phyloP scores from a whole-genome alignment of 257 asterid genomes.

The Plantago major region DNA sequence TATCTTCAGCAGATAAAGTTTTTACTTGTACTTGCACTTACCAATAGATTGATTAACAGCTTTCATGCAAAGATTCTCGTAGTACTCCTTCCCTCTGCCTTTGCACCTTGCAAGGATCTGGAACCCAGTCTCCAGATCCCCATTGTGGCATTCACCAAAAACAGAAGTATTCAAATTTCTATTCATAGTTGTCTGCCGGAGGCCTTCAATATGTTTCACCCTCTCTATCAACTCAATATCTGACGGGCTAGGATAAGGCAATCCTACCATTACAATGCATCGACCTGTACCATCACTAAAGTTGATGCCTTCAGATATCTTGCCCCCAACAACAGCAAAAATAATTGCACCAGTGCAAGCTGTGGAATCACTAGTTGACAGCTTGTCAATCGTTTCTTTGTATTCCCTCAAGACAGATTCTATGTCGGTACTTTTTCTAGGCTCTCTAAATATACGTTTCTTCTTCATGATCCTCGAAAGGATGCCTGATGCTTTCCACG shows the following conservation, averaged over 20 bases:
- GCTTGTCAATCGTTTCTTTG: constrained; percentile 58
- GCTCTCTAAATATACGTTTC: constrained; percentile 80
- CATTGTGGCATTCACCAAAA: constrained; percentile 33
- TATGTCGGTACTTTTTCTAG: constrained; percentile 77
- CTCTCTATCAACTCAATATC: constrained; percentile 90
- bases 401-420: constrained; percentile 69
- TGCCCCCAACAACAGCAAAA: constrained; percentile 95
- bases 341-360: constrained; percentile 78
- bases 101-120: constrained; percentile 69
- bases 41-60: constrained; percentile 96
- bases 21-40: constrained; percentile 25
- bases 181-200: constrained; percentile 28
- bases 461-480: constrained; percentile 70
- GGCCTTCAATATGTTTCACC: constrained; percentile 82
- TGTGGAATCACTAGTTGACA: constrained; percentile 23
- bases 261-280: constrained; percentile 94
- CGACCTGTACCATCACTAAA: constrained; percentile 90
- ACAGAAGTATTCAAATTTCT: constrained; percentile 21
- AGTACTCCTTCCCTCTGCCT: constrained; percentile 83
- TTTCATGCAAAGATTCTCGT: constrained; percentile 97
- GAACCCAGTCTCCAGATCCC: constrained; percentile 57
- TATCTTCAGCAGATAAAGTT: constrained; percentile 9
- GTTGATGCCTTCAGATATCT: constrained; percentile 96
- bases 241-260: constrained; percentile 94
- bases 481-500: constrained; percentile 82